phyloP scores from a whole-genome alignment of 805 yeast species.

The Sugiyamaella floridensis region DNA sequence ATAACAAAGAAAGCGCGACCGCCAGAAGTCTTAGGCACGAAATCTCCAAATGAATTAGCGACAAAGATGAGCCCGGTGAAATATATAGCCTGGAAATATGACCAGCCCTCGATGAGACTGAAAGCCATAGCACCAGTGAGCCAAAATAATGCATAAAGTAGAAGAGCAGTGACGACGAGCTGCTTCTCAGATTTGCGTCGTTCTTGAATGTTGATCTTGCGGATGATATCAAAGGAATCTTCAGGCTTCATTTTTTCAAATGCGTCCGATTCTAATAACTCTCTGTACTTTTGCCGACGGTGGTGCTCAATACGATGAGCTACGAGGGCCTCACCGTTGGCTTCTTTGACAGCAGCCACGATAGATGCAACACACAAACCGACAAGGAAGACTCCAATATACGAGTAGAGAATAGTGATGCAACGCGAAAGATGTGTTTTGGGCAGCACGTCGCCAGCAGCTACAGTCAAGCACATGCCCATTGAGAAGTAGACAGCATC shows the following conservation, averaged over 20 bases:
- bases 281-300: conserved; percentile 34
- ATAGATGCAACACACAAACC: conserved; percentile 71
- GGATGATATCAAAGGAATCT: conserved; percentile 52
- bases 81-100: conserved; percentile 63
- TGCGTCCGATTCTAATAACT: conserved; percentile 8
- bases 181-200: conserved; percentile 4
- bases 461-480: conserved; percentile 71
- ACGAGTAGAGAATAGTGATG: conserved; percentile 53
- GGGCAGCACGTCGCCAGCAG: conserved; percentile 71
- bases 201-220: conserved; percentile 37
- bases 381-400: conserved; percentile 62
- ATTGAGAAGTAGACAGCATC: conserved; percentile 66
- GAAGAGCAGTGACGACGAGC: conserved; percentile 39
- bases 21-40: conserved; percentile 51
- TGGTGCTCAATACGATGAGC: conserved; percentile 57
- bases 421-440: conserved; percentile 46
- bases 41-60: conserved; percentile 84
- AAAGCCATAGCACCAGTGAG: conserved; percentile 67
- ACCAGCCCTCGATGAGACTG: conserved; percentile 57
- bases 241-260: conserved; percentile 18
- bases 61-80: conserved; percentile 68
- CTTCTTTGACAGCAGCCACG: conserved; percentile 53
- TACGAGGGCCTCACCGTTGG: conserved; percentile 55
- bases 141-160: conserved; percentile 48
- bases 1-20: conserved; percentile 68